phyloP scores from a whole-genome alignment of 495 filamentous ascomycete genomes.

The Aspergillus diversus region DNA sequence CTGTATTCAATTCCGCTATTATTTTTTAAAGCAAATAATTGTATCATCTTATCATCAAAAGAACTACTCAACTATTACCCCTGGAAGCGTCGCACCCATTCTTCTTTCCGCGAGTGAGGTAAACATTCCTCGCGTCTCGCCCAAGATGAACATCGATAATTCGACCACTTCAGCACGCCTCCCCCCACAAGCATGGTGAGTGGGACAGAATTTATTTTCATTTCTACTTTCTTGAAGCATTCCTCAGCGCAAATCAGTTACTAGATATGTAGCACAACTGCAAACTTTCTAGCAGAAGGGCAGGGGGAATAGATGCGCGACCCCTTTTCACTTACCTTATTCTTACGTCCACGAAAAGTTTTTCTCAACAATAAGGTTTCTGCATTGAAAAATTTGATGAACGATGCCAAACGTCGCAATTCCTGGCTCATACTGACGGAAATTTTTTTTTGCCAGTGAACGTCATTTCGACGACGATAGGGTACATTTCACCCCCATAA shows the following conservation, averaged over 20 bases:
- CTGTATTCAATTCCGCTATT: constrained; percentile 14
- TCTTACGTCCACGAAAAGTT: no score
- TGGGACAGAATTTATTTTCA: not conserved
- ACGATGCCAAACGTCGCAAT: no score
- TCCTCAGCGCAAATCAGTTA: not conserved
- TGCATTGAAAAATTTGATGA: no score
- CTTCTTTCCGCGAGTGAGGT: constrained; percentile 54
- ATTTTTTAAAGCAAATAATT: constrained; percentile 1
- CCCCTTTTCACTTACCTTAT: no score
- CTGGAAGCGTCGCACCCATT: not conserved
- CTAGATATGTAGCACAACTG: no score
- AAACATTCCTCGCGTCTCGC: constrained; percentile 45
- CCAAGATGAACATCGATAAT: constrained; percentile 19
- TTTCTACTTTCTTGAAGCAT: constrained; percentile 10
- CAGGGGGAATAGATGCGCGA: no score
- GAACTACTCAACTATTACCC: not conserved
- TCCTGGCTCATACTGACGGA: no score
- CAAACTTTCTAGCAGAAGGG: no score
- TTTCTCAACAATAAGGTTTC: no score
- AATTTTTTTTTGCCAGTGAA: not conserved
- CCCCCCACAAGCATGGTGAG: constrained; percentile 23
- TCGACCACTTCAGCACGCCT: not conserved
- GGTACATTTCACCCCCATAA: constrained; percentile 46
- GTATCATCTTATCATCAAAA: constrained; percentile 10
- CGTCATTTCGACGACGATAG: constrained; percentile 25